These are phyloP conservation scores for Lagerstroemia speciosa DNA, from an alignment of 345 rosid genomes.

Conservation along the genomic window DNA sequence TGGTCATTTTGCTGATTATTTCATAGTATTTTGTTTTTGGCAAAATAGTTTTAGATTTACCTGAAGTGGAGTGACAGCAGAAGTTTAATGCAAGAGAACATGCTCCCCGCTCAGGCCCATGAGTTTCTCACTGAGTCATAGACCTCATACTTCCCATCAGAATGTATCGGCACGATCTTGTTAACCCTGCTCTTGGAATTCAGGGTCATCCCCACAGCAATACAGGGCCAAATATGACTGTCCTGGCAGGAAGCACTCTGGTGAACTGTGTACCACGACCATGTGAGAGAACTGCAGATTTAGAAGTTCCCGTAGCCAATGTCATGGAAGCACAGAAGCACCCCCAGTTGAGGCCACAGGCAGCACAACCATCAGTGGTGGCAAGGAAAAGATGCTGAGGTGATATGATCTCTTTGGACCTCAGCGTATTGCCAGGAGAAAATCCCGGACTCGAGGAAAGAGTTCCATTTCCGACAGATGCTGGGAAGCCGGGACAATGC, in stretches of 20 bases:
- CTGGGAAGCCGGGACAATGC: conserved; percentile 78
- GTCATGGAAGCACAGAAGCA: conserved; percentile 87
- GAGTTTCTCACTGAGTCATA: conserved; percentile 63
- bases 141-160: conserved; percentile 86
- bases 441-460: conserved; percentile 56
- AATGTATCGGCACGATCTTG: conserved; percentile 80
- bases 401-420: conserved; percentile 47
- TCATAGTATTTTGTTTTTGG: no score
- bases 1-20: no score
- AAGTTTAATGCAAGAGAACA: conserved; percentile 58
- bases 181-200: conserved; percentile 55
- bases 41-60: conserved; percentile 1
- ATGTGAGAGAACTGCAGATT: conserved; percentile 82
- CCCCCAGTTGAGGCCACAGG: conserved; percentile 99
- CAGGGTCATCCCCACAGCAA: conserved; percentile 87
- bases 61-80: conserved; percentile 73
- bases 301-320: conserved; percentile 79
- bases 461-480: conserved; percentile 81
- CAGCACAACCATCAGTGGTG: conserved; percentile 54
- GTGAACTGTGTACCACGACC: no score
- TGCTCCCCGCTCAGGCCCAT: conserved; percentile 75
- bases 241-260: conserved; percentile 79
- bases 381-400: conserved; percentile 55
- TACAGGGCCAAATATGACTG: conserved; percentile 81
- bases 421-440: conserved; percentile 63